These are phyloP conservation scores for Mangifera indica DNA, from an alignment of 345 rosid species.

Conservation along the genomic window DNA sequence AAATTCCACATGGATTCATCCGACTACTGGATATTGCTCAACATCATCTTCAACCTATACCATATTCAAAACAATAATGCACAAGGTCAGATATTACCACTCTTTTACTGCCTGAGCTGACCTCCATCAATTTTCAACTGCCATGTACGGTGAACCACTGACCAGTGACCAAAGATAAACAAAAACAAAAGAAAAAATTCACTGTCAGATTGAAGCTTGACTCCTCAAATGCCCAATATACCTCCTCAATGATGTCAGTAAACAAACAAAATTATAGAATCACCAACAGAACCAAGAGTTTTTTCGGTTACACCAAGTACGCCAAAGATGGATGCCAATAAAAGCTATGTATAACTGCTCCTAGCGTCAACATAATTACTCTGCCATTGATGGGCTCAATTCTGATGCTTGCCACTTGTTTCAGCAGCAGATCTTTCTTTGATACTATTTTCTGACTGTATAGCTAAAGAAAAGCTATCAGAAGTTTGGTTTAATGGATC, in stretches of 20 bases:
- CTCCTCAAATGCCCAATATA: constrained; percentile 1
- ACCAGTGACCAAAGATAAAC: constrained; percentile 4
- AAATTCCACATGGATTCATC: constrained; percentile 10
- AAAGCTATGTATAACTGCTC: constrained; percentile 21
- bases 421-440: constrained; percentile 8
- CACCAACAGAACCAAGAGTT: constrained; percentile 15
- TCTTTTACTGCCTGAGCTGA: constrained; percentile 5
- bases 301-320: constrained; percentile 19
- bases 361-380: constrained; percentile 15
- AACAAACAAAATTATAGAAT: constrained; percentile 18
- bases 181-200: background rate
- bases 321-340: constrained; percentile 10
- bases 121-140: background rate
- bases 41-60: constrained; percentile 4
- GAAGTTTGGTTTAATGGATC: constrained; percentile 13
- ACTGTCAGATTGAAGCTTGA: constrained; percentile 10
- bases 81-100: constrained; percentile 10
- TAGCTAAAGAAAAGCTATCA: constrained; percentile 3
- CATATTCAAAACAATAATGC: background rate
- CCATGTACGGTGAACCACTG: constrained; percentile 8
- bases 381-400: background rate
- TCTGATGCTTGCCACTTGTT: constrained; percentile 9
- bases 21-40: constrained; percentile 6
- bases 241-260: constrained; percentile 23
- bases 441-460: constrained; percentile 3